phyloP scores from a whole-genome alignment of 805 yeast genomes.

The Hanseniaspora valbyensis region DNA sequence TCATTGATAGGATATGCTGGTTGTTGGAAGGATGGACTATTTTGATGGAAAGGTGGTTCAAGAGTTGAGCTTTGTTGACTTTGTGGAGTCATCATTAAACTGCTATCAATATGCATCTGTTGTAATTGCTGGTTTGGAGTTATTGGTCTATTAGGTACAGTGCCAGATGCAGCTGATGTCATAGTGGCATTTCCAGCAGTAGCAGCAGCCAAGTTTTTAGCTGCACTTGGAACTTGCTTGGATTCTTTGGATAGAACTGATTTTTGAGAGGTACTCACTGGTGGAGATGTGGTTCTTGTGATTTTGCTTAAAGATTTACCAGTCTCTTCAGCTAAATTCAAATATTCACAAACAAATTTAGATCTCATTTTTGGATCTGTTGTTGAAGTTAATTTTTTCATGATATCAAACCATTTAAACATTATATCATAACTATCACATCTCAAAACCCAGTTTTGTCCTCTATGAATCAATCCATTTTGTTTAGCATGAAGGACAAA shows the following conservation, averaged over 20 bases:
- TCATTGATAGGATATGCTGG: background rate
- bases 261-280: slow-evolving; percentile 1
- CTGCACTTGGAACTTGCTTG: background rate
- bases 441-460: slow-evolving; percentile 91
- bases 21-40: background rate
- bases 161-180: background rate
- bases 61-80: background rate
- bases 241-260: slow-evolving; percentile 11
- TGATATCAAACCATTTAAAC: slow-evolving; percentile 76
- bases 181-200: background rate
- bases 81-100: slow-evolving; percentile 1
- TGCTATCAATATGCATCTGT: background rate
- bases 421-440: slow-evolving; percentile 71
- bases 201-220: background rate
- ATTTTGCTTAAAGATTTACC: slow-evolving; percentile 1
- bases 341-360: slow-evolving; percentile 30
- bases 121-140: slow-evolving; percentile 6
- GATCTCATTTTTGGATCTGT: slow-evolving; percentile 52
- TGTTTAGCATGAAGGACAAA: slow-evolving; percentile 71
- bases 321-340: slow-evolving; percentile 19
- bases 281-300: slow-evolving; percentile 1
- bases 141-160: slow-evolving; percentile 5
- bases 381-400: slow-evolving; percentile 54
- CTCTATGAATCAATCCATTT: slow-evolving; percentile 61
- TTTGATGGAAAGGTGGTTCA: background rate